Conservation (phyloP, 208 protist species). For the Spongospora subterranea region DNA sequence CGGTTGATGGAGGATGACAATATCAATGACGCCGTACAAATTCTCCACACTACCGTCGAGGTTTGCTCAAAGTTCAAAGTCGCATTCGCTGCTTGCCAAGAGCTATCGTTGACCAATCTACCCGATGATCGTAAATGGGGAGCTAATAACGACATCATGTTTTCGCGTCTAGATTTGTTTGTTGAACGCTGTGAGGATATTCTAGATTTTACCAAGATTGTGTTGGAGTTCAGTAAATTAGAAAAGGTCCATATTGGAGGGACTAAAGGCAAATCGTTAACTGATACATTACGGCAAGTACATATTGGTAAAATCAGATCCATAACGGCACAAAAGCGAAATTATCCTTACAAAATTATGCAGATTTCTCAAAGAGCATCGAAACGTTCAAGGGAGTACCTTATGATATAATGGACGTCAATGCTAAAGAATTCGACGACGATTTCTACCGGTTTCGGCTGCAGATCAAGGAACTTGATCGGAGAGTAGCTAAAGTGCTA, state of each 20-base stretch:
- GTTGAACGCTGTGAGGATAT: slow-evolving; percentile 93
- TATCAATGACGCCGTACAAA: slow-evolving; percentile 25
- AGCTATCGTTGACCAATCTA: neutral
- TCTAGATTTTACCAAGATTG: slow-evolving; percentile 81
- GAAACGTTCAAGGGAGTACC: slow-evolving; percentile 63
- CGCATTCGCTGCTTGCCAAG: neutral
- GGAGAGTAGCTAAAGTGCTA: slow-evolving; percentile 87
- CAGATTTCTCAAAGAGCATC: slow-evolving; percentile 67
- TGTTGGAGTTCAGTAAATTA: slow-evolving; percentile 92
- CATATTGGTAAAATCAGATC: neutral
- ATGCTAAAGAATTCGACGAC: slow-evolving; percentile 87
- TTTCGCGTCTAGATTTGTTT: slow-evolving; percentile 90
- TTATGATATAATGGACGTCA: slow-evolving; percentile 93
- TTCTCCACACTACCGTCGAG: slow-evolving; percentile 18
- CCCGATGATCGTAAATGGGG: slow-evolving; percentile 51
- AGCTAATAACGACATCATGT: slow-evolving; percentile 74
- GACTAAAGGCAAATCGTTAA: slow-evolving; percentile 87
- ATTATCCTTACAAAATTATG: neutral
- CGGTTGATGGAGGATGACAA: slow-evolving; percentile 57
- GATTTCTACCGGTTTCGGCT: slow-evolving; percentile 87
- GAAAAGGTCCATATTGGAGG: slow-evolving; percentile 86
- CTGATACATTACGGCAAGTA: slow-evolving; percentile 62
- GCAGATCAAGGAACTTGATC: slow-evolving; percentile 84
- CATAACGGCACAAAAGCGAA: neutral
- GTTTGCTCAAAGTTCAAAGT: slow-evolving; percentile 26